Conservation (phyloP, 257 asterid genomes). For the Penstemon davidsonii region DNA sequence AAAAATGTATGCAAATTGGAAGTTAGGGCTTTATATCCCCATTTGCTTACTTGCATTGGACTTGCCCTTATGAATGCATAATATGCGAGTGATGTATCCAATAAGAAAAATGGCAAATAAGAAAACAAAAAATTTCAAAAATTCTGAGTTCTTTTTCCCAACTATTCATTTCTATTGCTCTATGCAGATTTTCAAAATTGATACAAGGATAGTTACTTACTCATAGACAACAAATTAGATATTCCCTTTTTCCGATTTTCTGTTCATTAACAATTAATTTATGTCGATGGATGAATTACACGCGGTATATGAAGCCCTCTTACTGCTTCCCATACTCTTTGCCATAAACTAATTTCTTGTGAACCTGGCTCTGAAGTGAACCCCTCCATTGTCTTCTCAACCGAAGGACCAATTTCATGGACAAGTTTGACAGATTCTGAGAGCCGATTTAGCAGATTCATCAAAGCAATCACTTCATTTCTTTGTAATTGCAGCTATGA, state of each 20-base stretch:
- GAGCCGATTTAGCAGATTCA: conserved; percentile 78
- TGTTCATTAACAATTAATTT: background rate
- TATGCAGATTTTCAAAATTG: conserved; percentile 26
- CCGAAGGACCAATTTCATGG: conserved; percentile 58
- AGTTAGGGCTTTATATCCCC: too few species aligned
- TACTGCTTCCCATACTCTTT: conserved; percentile 41
- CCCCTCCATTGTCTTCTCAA: conserved; percentile 49
- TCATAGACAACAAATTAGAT: background rate
- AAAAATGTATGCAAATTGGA: too few species aligned
- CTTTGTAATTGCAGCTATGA: conserved; percentile 82
- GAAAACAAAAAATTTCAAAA: background rate
- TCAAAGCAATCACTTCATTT: conserved; percentile 90
- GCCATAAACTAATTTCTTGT: conserved; percentile 40
- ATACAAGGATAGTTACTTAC: conserved; percentile 27
- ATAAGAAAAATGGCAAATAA: background rate
- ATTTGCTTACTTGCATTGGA: too few species aligned
- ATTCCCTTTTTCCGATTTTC: background rate
- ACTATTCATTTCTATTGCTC: conserved; percentile 24
- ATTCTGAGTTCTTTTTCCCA: background rate
- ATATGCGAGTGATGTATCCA: too few species aligned
- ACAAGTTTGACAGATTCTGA: conserved; percentile 86
- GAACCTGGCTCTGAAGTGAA: conserved; percentile 44
- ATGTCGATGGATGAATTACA: conserved; percentile 17
- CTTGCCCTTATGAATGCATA: too few species aligned
- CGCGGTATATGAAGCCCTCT: conserved; percentile 38